Percentiles rank a stretch among this genome's conserved stretches.
These are phyloP conservation scores for Lodderomyces orthopsilosis DNA, from an alignment of 1,139 yeast genomes.

Conservation along the genomic window DNA sequence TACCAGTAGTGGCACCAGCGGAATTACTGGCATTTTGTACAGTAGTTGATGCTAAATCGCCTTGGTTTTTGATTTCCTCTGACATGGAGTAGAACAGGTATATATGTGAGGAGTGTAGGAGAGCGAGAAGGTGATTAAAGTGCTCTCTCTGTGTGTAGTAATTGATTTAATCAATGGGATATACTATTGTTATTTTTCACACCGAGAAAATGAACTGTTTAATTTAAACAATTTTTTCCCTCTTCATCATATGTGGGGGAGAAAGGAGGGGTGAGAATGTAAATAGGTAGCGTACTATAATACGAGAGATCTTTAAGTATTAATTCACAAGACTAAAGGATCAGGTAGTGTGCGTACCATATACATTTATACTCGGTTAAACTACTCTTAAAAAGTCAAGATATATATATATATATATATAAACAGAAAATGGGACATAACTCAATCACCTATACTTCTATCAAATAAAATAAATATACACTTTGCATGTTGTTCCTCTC, in stretches of 20 bases:
- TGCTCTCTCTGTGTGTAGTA: no score
- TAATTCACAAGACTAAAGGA: no score
- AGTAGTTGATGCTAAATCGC: constrained; percentile 1
- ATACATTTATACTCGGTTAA: no score
- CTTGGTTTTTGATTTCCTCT: constrained; percentile 1
- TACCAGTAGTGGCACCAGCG: background rate
- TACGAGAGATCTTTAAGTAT: no score
- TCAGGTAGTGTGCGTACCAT: background rate
- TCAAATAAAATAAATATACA: background rate
- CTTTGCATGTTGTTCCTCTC: background rate
- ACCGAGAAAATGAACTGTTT: no score
- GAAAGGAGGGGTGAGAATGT: background rate
- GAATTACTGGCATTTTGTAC: background rate
- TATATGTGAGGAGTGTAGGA: background rate
- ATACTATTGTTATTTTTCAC: no score
- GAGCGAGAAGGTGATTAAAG: background rate
- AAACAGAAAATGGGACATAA: no score
- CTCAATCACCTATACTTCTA: background rate
- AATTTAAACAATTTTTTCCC: no score
- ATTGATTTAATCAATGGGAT: no score
- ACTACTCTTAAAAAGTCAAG: no score
- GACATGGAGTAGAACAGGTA: constrained; percentile 4
- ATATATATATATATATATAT: no score
- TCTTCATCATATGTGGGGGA: background rate
- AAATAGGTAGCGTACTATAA: background rate